Evolutionary conservation across 2,329 filamentous ascomycete genomes (phyloP).

Genomic region (Thermomyces lanuginosus): DNA sequence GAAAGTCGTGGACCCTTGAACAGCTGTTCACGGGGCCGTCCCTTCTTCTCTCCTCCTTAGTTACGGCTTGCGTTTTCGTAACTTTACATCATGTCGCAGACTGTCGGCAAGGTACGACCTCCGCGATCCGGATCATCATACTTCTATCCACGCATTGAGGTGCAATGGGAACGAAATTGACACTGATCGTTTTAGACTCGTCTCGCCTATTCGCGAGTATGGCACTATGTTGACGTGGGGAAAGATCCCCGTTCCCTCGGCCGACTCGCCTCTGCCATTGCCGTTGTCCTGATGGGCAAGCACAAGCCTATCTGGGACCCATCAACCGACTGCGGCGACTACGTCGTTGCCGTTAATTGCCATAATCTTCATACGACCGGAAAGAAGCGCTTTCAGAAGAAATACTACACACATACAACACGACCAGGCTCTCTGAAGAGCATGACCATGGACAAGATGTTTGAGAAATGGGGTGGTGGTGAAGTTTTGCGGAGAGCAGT

Average conservation of each 20-base stretch:
- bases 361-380: constrained; percentile 74
- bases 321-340: constrained; percentile 96
- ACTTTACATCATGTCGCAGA: constrained; percentile 25
- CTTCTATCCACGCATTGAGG: constrained; percentile 1
- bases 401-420: constrained; percentile 89
- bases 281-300: constrained; percentile 86
- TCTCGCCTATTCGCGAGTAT: constrained; percentile 87
- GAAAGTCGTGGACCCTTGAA: no score
- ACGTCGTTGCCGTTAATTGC: constrained; percentile 88
- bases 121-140: no score
- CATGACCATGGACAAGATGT: constrained; percentile 89
- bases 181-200: constrained; percentile 56
- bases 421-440: constrained; percentile 70
- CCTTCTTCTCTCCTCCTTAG: no score
- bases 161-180: constrained; percentile 1
- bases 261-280: constrained; percentile 75
- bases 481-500: constrained; percentile 87
- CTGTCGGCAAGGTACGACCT: constrained; percentile 27
- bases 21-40: no score
- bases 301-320: constrained; percentile 97
- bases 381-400: constrained; percentile 84
- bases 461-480: constrained; percentile 81
- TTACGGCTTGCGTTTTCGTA: constrained; percentile 4
- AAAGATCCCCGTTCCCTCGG: constrained; percentile 64
- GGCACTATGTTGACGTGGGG: constrained; percentile 74